Evolutionary conservation across 495 filamentous ascomycete species (phyloP).

Genomic region (Trichoderma erinaceum): DNA sequence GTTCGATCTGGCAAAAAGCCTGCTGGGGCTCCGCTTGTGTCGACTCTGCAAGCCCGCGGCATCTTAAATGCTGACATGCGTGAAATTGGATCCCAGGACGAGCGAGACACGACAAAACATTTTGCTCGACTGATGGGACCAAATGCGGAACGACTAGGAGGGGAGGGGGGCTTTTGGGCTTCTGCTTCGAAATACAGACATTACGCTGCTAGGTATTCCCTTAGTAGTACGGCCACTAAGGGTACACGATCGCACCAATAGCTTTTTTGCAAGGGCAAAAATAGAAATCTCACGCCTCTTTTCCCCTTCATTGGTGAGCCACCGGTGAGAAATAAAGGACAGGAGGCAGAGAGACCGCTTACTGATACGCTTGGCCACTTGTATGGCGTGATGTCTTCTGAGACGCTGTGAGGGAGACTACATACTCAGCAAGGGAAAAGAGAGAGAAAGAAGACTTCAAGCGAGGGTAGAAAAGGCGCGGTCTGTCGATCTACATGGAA

Average conservation of each 20-base stretch:
- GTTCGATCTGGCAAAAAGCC: slow-evolving; percentile 2
- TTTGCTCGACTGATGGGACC: neutral
- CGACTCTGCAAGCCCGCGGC: neutral
- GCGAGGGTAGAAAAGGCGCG: neutral
- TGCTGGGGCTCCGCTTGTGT: neutral
- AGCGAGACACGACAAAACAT: neutral
- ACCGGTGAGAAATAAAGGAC: neutral
- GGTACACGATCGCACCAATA: neutral
- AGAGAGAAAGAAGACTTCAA: neutral
- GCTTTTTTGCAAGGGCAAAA: neutral
- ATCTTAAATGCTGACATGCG: slow-evolving; percentile 9
- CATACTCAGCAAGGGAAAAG: neutral
- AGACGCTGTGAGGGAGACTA: neutral
- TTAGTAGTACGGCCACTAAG: too few relatives aligned
- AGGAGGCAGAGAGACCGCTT: neutral
- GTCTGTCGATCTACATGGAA: neutral
- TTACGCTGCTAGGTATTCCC: too few relatives aligned
- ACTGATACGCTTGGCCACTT: too few relatives aligned
- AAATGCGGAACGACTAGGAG: neutral
- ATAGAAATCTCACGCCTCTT: slow-evolving; percentile 9
- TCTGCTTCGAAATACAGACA: too few relatives aligned
- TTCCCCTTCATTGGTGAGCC: neutral
- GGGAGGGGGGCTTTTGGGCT: too few relatives aligned
- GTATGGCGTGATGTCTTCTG: slow-evolving; percentile 1
- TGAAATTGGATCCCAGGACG: neutral